A percentile compares a stretch with the other conserved stretches of the same genome.
These are phyloP conservation scores for Rehmannia glutinosa DNA, from an alignment of 257 asterid species.

Conservation along the genomic window DNA sequence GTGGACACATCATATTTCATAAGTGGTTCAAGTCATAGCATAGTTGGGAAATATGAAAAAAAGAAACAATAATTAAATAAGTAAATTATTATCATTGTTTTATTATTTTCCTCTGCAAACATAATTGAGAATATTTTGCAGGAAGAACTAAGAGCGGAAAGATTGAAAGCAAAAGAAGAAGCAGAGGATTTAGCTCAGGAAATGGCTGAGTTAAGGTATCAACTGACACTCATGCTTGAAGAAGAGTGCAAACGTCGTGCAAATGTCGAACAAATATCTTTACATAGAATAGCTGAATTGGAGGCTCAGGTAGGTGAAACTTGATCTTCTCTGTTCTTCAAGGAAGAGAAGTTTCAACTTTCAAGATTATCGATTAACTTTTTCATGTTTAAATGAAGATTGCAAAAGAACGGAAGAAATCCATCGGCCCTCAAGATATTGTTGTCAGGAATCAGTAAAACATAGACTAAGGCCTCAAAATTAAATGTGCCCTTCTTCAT, in stretches of 20 bases:
- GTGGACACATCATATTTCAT: background rate
- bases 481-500: constrained; percentile 8
- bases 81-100: too few species aligned
- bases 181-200: constrained; percentile 94
- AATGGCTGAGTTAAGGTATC: constrained; percentile 96
- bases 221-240: constrained; percentile 68
- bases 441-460: constrained; percentile 26
- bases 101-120: background rate
- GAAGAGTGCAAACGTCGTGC: constrained; percentile 90
- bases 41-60: too few species aligned
- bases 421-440: constrained; percentile 33
- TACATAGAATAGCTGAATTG: constrained; percentile 81
- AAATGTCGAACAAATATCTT: constrained; percentile 64
- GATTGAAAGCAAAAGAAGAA: constrained; percentile 79
- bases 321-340: background rate
- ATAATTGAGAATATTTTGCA: constrained; percentile 26
- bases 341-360: constrained; percentile 1
- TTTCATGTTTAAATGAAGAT: constrained; percentile 38
- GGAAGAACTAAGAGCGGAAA: constrained; percentile 69
- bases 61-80: too few species aligned
- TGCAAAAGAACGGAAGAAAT: constrained; percentile 49
- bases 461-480: constrained; percentile 14
- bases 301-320: constrained; percentile 66
- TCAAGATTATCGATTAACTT: constrained; percentile 9
- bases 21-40: background rate